Base-by-base conservation (phyloP, 2,329 filamentous ascomycete genomes). In the Cryphonectria nitschkei region DNA sequence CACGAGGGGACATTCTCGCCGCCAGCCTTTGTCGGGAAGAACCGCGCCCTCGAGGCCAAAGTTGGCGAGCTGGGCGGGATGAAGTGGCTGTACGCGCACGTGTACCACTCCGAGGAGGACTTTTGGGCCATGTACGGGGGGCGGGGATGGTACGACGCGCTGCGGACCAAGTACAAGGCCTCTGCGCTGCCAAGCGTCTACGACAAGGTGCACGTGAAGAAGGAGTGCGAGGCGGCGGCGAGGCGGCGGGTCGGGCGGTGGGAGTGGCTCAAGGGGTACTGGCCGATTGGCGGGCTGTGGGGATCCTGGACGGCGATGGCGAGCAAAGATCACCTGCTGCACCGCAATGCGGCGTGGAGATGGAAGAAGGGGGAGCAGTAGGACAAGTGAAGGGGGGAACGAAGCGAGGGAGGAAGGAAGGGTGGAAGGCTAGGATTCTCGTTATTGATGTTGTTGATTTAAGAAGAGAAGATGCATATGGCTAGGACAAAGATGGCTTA, bases 31-130 rank as follows among this genome's bases (percentile, higher is more conserved):
- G 84, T 95, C 1, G 79, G 81, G 50, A 88, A 88, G 75, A 97
- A 97, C 80, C 87, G 91, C 46, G 85, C 85, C 58, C 84, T 97
- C 32, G 94, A 97, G 81, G 81, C 83, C 32, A 91, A 92, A 77
- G 87, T 95, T 3, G 83, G 84, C 65, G 85, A 89, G 74, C 86
- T 96, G 0, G 90, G 90, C 63, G 94, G 93, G 2, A 88, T 92
- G 83, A 97, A 97, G 82, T 96, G 93, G 92, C 83, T 97, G 16
- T 97, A 97, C 80, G 93, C 93, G 2, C 92, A 95, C 76, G 91
- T 93, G 0, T 97, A 94, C 82, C 96, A 96, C 79, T 85, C 87
- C 19, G 87, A 92, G 76, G 82, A 86, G 0, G 88, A 92, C 76
- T 94, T 93, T 80, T 93, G 90, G 90, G 76, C 81, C 50, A 83